phyloP scores from a whole-genome alignment of 805 yeast genomes.

The Yarrowia alimentaria region DNA sequence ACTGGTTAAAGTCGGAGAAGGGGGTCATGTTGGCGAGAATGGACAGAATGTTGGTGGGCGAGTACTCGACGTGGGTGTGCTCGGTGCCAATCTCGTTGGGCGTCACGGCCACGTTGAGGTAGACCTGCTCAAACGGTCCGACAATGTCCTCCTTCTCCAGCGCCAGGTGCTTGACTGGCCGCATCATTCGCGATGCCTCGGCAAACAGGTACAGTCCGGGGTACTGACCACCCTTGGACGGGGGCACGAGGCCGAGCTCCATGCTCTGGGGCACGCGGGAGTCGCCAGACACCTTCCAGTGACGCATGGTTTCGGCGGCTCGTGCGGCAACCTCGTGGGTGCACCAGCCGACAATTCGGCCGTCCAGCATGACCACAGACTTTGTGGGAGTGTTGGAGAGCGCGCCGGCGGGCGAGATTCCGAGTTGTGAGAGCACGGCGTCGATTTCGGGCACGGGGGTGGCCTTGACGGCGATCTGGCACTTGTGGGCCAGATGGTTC shows the following conservation, averaged over 20 bases:
- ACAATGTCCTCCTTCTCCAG: constrained; percentile 77
- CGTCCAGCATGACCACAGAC: constrained; percentile 92
- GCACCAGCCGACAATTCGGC: constrained; percentile 90
- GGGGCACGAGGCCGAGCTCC: constrained; percentile 95
- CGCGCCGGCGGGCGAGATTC: constrained; percentile 77
- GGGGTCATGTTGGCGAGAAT: constrained; percentile 97
- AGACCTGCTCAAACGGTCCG: constrained; percentile 98
- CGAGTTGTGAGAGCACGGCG: constrained; percentile 61
- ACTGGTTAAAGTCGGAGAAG: constrained; percentile 96
- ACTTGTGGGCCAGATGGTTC: constrained; percentile 94
- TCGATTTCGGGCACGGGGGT: constrained; percentile 75
- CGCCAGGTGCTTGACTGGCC: constrained; percentile 92
- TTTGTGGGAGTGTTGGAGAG: constrained; percentile 82
- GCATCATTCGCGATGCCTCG: constrained; percentile 90
- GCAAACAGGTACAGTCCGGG: constrained; percentile 93
- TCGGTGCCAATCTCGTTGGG: constrained; percentile 82
- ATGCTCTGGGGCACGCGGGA: constrained; percentile 79
- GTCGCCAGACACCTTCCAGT: constrained; percentile 82
- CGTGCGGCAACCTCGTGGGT: constrained; percentile 82
- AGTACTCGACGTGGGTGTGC: constrained; percentile 90
- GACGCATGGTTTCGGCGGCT: constrained; percentile 86
- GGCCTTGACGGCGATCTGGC: constrained; percentile 75
- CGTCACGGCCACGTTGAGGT: constrained; percentile 92
- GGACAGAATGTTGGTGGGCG: constrained; percentile 92
- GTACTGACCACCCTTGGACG: constrained; percentile 92